A percentile compares a stretch with the other conserved stretches of the same genome.
Conservation (phyloP, 1,139 yeast genomes). For the Hyphopichia wangnamkhiaoensis region DNA sequence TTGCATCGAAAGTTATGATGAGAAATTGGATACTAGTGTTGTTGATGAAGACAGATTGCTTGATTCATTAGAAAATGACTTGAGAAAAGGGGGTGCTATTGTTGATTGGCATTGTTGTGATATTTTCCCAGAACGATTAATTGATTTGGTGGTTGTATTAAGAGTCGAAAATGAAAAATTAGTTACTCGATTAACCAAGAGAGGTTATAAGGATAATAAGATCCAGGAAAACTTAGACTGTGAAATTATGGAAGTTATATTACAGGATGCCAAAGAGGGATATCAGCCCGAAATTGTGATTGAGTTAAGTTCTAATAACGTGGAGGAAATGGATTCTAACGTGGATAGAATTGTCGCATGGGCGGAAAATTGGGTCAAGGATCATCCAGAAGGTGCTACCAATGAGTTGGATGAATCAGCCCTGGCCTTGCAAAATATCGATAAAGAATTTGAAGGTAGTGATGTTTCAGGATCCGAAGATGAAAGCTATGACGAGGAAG, state of each 20-base stretch:
- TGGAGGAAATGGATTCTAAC: constrained; percentile 78
- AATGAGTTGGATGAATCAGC: constrained; percentile 29
- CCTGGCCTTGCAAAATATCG: constrained; percentile 14
- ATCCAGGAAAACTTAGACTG: constrained; percentile 92
- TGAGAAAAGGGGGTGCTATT: constrained; percentile 81
- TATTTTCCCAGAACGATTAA: constrained; percentile 86
- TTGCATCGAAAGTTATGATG: constrained; percentile 84
- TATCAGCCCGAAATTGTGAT: constrained; percentile 82
- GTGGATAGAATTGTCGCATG: constrained; percentile 74
- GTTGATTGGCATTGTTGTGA: constrained; percentile 99
- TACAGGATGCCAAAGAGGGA: constrained; percentile 82
- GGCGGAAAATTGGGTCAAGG: constrained; percentile 69
- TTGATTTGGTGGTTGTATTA: constrained; percentile 88
- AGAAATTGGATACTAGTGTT: constrained; percentile 78
- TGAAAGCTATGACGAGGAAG: constrained; percentile 8
- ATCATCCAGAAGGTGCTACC: constrained; percentile 44
- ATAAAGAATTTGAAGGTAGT: constrained; percentile 9
- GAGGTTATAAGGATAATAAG: constrained; percentile 78
- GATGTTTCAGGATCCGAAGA: constrained; percentile 9
- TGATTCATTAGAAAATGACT: constrained; percentile 76
- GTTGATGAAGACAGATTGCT: constrained; percentile 90
- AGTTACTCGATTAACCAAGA: constrained; percentile 69
- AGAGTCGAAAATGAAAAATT: constrained; percentile 72
- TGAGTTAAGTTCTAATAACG: constrained; percentile 68
- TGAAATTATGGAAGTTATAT: constrained; percentile 92